Evolutionary conservation across 106 monocot species (phyloP), one percentile per base, ranked within the genome.

Genomic region (Acanthochlamys bracteata): DNA sequence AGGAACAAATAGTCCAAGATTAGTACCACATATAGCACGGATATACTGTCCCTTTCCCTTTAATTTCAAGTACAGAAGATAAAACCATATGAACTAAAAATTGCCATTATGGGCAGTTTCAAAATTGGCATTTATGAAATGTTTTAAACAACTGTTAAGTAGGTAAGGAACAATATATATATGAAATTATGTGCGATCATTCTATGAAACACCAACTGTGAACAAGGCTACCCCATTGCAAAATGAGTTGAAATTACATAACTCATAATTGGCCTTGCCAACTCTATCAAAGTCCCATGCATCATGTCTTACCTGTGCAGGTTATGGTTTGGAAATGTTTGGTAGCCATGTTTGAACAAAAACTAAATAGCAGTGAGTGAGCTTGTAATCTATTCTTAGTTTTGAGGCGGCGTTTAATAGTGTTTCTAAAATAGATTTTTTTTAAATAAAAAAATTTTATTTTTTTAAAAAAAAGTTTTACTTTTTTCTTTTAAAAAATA

Each of bases 231-330:
- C n/a, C n/a, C n/a, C n/a, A n/a, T n/a, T n/a, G n/a, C n/a, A n/a
- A n/a, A n/a, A n/a, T n/a, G n/a, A n/a, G 43, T 45, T 45, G 43
- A 45, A 45, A 45, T 4, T 2, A 55, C 63, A n/a, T 63, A 20
- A 63, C 63, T 21, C 0, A 45, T 2, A 42, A 42, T n/a, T 0
- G 63, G n/a, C 63, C 63, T 24, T 22, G 63, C 63, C 63, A 63
- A 16, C 63, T 51, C 17, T 51, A 8, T 51, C 2, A 13, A 19
- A 19, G 10, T 8, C 10, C 51, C n/a, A 15, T 1, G n/a, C 1
- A 51, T 51, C n/a, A 19, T 51, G 6, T 1, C 56, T 7, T 61
- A 61, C 61, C 61, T 61, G 10, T 61, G 61, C 61, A 61, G 16
- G 61, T n/a, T 6, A 61, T 39, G 16, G 61, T 61, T 39, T 61